These are phyloP conservation scores for Nannochloropsis oceanica DNA, from an alignment of 108 stramenopile species.

Conservation along the genomic window DNA sequence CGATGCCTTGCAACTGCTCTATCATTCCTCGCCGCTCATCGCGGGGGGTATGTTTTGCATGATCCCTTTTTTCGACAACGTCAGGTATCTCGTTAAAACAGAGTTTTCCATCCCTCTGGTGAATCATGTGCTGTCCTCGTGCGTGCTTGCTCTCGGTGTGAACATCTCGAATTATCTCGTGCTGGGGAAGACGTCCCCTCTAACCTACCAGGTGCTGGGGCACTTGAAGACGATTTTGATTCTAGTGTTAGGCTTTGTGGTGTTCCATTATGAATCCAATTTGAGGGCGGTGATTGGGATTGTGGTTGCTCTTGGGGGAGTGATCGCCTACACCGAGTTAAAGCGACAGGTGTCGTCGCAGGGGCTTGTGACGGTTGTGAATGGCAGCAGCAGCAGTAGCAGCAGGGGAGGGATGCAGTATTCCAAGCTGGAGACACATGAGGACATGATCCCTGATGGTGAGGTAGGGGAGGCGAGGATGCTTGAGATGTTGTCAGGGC, in stretches of 20 bases:
- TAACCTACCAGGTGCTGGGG: conserved; percentile 24
- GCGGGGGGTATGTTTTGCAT: conserved; percentile 4
- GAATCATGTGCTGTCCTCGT: neutral
- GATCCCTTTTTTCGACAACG: conserved; percentile 21
- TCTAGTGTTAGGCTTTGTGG: conserved; percentile 1
- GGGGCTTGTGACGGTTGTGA: neutral
- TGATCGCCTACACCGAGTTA: conserved; percentile 6
- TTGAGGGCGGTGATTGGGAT: neutral
- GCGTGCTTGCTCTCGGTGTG: conserved; percentile 20
- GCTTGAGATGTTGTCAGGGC: neutral
- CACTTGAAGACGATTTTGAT: conserved; percentile 27
- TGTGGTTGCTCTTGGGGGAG: neutral
- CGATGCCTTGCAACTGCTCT: conserved; percentile 18
- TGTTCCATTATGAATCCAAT: neutral
- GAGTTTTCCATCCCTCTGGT: neutral
- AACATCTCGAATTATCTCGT: conserved; percentile 30
- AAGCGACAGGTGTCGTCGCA: neutral
- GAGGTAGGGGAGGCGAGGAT: neutral
- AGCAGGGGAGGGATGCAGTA: neutral
- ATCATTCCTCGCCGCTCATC: conserved; percentile 27
- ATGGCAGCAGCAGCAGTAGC: neutral
- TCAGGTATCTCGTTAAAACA: neutral
- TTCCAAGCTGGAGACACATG: neutral
- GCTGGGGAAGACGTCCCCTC: conserved; percentile 25
- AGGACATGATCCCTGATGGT: neutral